Percentiles rank a stretch among this genome's conserved stretches.
Evolutionary conservation across 2,329 filamentous ascomycete genomes (phyloP).

Genomic region (Hymenoscyphus fraxineus): DNA sequence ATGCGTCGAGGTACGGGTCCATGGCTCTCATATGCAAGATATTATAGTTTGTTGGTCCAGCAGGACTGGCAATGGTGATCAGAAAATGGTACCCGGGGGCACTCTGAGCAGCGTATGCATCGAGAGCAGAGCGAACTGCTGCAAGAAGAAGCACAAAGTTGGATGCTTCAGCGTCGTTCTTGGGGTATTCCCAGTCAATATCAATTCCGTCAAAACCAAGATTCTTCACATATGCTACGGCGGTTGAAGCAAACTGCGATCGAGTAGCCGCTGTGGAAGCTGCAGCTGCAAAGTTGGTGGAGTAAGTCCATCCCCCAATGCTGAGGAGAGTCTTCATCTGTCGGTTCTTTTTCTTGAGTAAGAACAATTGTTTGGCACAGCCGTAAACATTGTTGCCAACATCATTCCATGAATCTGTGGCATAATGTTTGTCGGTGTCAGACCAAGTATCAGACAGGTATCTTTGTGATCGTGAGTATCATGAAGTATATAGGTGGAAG

Average conservation of each 20-base stretch:
- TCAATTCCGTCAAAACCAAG: slow-evolving; percentile 58
- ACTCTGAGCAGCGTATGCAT: slow-evolving; percentile 44
- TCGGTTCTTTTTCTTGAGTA: slow-evolving; percentile 73
- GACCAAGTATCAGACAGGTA: slow-evolving; percentile 66
- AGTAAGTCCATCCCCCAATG: slow-evolving; percentile 86
- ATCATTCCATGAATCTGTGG: slow-evolving; percentile 67
- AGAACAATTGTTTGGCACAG: slow-evolving; percentile 72
- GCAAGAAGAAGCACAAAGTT: slow-evolving; percentile 34
- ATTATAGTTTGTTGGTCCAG: slow-evolving; percentile 46
- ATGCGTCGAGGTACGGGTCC: slow-evolving; percentile 47
- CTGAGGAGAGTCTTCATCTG: slow-evolving; percentile 74
- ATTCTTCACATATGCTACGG: slow-evolving; percentile 68
- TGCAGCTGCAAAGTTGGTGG: slow-evolving; percentile 66
- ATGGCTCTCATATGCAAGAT: slow-evolving; percentile 46
- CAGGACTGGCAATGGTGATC: slow-evolving; percentile 51
- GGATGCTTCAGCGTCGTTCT: slow-evolving; percentile 26
- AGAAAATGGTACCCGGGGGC: slow-evolving; percentile 49
- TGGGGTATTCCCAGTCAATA: slow-evolving; percentile 31
- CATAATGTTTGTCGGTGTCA: slow-evolving; percentile 72
- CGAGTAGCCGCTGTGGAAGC: slow-evolving; percentile 61
- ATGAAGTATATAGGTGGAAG: slow-evolving; percentile 52
- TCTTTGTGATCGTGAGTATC: slow-evolving; percentile 34
- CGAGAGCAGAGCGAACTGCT: slow-evolving; percentile 40
- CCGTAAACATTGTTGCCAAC: slow-evolving; percentile 73
- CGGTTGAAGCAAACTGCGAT: slow-evolving; percentile 62